These are phyloP conservation scores for Alternaria brassicae DNA, from an alignment of 2,329 filamentous ascomycete genomes.

Conservation along the genomic window DNA sequence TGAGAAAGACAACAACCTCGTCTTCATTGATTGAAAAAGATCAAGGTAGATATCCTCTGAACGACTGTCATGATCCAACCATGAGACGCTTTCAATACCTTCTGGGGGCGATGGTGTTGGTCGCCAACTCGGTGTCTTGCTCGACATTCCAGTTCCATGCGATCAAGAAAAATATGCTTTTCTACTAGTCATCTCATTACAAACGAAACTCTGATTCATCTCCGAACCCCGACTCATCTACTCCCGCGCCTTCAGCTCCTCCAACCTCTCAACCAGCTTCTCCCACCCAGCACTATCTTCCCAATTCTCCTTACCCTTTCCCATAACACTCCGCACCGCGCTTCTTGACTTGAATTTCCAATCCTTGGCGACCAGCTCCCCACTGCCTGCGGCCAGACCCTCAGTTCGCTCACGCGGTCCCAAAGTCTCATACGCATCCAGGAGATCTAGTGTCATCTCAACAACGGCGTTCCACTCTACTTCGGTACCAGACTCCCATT, in stretches of 20 bases:
- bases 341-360: constrained; percentile 92
- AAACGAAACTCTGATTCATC: neutral
- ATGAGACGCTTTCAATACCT: neutral
- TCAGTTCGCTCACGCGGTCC: constrained; percentile 58
- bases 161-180: neutral
- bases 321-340: constrained; percentile 82
- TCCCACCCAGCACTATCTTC: constrained; percentile 76
- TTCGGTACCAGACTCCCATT: constrained; percentile 64
- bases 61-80: neutral
- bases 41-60: too few species aligned
- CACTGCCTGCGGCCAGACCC: constrained; percentile 57
- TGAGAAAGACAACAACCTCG: too few species aligned
- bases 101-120: neutral
- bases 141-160: neutral
- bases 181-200: neutral
- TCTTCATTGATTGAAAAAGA: too few species aligned
- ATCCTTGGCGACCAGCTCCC: constrained; percentile 72
- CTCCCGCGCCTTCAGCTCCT: constrained; percentile 50
- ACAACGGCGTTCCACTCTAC: constrained; percentile 76
- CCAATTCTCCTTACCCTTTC: constrained; percentile 81
- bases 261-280: constrained; percentile 60
- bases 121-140: neutral
- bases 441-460: constrained; percentile 78
- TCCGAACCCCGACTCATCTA: constrained; percentile 4
- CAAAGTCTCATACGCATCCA: constrained; percentile 82